These are phyloP conservation scores for Trichophyton verrucosum DNA, from an alignment of 2,329 filamentous ascomycete species.

Conservation along the genomic window DNA sequence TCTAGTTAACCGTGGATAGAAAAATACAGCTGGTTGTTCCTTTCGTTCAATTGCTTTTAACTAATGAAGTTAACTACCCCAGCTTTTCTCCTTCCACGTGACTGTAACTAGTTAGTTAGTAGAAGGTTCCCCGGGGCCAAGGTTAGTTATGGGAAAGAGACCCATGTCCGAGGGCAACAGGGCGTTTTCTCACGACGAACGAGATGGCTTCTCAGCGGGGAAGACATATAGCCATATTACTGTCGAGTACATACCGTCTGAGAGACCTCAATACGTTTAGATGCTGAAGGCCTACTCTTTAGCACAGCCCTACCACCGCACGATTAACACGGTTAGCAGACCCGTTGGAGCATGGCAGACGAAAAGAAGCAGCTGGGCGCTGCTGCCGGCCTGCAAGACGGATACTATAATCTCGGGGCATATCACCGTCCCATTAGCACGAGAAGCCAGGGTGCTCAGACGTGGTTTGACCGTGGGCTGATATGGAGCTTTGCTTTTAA, in stretches of 20 bases:
- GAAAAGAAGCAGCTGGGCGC: neutral
- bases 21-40: neutral
- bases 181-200: neutral
- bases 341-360: neutral
- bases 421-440: constrained; percentile 47
- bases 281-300: no score
- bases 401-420: constrained; percentile 44
- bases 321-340: neutral
- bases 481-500: constrained; percentile 66
- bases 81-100: neutral
- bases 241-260: neutral
- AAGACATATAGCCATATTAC: neutral
- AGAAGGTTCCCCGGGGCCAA: no score
- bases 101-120: neutral
- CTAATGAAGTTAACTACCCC: neutral
- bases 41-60: no score
- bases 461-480: constrained; percentile 61
- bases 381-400: neutral
- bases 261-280: neutral
- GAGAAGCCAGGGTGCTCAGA: constrained; percentile 40
- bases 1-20: neutral
- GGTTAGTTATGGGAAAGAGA: neutral
- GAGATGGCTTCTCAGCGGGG: neutral
- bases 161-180: no score
- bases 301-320: no score